Percentiles rank a stretch among this genome's conserved stretches.
Conservation (phyloP, 1,284 basidiomycete species). For the Pholiota adiposa region DNA sequence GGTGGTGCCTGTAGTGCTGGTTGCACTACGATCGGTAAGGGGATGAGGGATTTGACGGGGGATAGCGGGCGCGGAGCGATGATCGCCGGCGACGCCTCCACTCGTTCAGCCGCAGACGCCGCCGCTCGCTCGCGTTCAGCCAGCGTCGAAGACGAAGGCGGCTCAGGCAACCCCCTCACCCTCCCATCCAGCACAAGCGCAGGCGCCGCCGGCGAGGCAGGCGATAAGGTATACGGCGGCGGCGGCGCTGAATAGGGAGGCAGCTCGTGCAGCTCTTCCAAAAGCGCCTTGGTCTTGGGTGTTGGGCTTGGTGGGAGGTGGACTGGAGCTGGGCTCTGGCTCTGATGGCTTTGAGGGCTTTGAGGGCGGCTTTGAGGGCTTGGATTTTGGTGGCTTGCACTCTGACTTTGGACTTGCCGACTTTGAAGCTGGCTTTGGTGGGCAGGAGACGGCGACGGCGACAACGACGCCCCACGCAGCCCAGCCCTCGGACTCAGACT, state of each 20-base stretch:
- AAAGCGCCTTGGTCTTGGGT: slow-evolving; percentile 4
- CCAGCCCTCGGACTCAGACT: too few relatives aligned
- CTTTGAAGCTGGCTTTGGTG: too few relatives aligned
- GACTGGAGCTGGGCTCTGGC: neutral
- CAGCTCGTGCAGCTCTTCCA: neutral
- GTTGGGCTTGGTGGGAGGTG: neutral
- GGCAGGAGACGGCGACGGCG: too few relatives aligned
- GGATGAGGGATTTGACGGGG: neutral
- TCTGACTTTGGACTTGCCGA: too few relatives aligned
- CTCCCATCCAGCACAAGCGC: too few relatives aligned
- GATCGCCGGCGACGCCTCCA: neutral
- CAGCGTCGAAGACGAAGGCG: too few relatives aligned
- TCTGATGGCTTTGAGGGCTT: too few relatives aligned
- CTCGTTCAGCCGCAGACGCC: neutral
- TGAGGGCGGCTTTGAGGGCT: too few relatives aligned
- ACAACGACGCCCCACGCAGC: too few relatives aligned
- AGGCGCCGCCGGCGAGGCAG: neutral
- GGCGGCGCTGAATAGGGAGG: slow-evolving; percentile 14
- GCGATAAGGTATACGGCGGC: slow-evolving; percentile 17
- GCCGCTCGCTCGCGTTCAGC: too few relatives aligned
- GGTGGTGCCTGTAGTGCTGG: neutral
- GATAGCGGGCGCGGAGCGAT: neutral
- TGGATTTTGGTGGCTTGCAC: too few relatives aligned
- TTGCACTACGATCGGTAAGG: neutral
- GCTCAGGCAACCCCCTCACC: too few relatives aligned